Evolutionary conservation across 768 basidiomycete genomes (phyloP).

Genomic region (Auricularia sp.): DNA sequence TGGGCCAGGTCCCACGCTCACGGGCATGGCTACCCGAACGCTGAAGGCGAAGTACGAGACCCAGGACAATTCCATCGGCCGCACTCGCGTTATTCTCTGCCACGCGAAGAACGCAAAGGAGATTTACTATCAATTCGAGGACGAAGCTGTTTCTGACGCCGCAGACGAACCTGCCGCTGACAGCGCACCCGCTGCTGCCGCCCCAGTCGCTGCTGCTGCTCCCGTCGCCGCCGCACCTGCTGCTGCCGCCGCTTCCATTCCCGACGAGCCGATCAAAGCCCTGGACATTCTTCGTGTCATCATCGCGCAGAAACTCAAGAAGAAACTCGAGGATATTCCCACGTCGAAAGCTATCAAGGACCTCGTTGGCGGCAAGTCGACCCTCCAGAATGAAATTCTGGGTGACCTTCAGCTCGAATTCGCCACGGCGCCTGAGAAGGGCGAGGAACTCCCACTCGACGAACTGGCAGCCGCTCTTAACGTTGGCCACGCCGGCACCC

Average conservation of each 20-base stretch:
- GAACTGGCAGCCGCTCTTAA: conserved; percentile 83
- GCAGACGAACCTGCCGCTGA: conserved; percentile 22
- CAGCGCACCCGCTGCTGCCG: conserved; percentile 20
- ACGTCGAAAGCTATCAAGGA: conserved; percentile 95
- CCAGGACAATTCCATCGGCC: conserved; percentile 75
- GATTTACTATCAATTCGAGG: conserved; percentile 96
- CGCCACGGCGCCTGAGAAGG: conserved; percentile 90
- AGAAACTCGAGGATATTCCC: conserved; percentile 79
- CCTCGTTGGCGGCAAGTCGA: conserved; percentile 96
- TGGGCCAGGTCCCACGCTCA: conserved; percentile 91
- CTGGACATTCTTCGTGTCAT: conserved; percentile 77
- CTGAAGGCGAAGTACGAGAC: conserved; percentile 90
- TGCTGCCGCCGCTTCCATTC: conserved; percentile 62
- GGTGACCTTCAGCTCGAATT: conserved; percentile 97
- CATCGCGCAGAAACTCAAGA: conserved; percentile 98
- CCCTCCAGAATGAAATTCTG: conserved; percentile 95
- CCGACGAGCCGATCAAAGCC: conserved; percentile 88
- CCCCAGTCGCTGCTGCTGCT: conserved; percentile 30
- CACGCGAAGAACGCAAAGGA: conserved; percentile 94
- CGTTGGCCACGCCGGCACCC: conserved; percentile 69
- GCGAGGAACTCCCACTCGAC: conserved; percentile 91
- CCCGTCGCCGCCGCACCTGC: conserved; percentile 36
- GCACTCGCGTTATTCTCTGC: conserved; percentile 73
- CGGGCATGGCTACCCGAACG: conserved; percentile 87
- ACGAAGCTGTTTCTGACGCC: conserved; percentile 48